phyloP scores from a whole-genome alignment of 1,284 basidiomycete genomes.

The Termitomyces sp. region DNA sequence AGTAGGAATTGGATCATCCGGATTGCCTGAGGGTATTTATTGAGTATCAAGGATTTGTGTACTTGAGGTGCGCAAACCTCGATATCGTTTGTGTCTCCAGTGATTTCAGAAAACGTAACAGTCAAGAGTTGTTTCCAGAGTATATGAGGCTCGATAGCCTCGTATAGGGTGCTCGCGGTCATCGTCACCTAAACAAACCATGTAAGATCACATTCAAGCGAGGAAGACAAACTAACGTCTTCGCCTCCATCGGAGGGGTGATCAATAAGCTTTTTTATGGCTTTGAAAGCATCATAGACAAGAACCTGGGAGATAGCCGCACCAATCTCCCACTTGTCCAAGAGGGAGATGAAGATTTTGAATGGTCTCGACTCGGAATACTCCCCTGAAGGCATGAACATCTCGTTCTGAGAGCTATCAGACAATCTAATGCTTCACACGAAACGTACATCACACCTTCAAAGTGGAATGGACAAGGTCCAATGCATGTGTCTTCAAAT shows the following conservation, averaged over 20 bases:
- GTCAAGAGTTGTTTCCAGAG: slow-evolving; percentile 78
- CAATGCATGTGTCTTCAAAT: slow-evolving; percentile 67
- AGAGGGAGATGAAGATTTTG: slow-evolving; percentile 90
- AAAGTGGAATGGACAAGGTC: slow-evolving; percentile 66
- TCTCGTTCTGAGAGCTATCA: slow-evolving; percentile 50
- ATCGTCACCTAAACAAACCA: slow-evolving; percentile 58
- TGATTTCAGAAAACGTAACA: slow-evolving; percentile 49
- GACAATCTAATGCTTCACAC: slow-evolving; percentile 5
- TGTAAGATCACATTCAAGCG: not conserved
- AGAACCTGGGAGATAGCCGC: slow-evolving; percentile 73
- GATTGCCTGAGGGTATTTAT: slow-evolving; percentile 41
- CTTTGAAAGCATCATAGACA: slow-evolving; percentile 75
- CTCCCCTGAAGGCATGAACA: slow-evolving; percentile 65
- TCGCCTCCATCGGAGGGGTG: slow-evolving; percentile 47
- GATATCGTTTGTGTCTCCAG: slow-evolving; percentile 31
- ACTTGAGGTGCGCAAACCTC: slow-evolving; percentile 36
- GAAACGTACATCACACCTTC: slow-evolving; percentile 39
- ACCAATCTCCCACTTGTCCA: slow-evolving; percentile 98
- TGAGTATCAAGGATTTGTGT: not conserved
- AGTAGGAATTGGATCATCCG: slow-evolving; percentile 67
- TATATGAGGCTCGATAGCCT: slow-evolving; percentile 86
- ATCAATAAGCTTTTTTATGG: slow-evolving; percentile 57
- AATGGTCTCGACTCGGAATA: slow-evolving; percentile 81
- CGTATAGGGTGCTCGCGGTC: slow-evolving; percentile 88
- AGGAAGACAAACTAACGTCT: slow-evolving; percentile 45